Conservation (phyloP, 225 moss, liverwort and hornwort genomes). For the Ulota crispa region DNA sequence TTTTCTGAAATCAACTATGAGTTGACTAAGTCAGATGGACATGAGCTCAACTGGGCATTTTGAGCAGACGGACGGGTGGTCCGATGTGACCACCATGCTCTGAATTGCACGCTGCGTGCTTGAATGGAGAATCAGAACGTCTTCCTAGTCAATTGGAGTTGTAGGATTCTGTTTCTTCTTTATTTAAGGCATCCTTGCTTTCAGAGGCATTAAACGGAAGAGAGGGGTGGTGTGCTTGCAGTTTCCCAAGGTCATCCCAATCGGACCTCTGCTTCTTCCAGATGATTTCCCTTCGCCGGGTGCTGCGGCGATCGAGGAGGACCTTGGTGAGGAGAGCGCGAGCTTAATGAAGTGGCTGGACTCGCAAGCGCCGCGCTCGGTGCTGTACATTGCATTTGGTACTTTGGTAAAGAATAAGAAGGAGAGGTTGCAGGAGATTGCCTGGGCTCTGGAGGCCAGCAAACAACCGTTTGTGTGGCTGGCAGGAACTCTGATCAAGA, state of each 20-base stretch:
- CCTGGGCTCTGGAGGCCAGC: slow-evolving; percentile 17
- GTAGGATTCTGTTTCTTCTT: too few species aligned
- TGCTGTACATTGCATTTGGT: slow-evolving; percentile 36
- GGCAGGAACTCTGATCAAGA: neutral
- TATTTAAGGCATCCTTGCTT: too few species aligned
- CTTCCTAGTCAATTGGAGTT: too few species aligned
- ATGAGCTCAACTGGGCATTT: too few species aligned
- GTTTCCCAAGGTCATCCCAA: slow-evolving; percentile 30
- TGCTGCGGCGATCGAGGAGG: neutral
- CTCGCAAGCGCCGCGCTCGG: neutral
- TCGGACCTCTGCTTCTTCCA: slow-evolving; percentile 31
- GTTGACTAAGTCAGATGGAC: too few species aligned
- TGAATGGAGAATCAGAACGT: too few species aligned
- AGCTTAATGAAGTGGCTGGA: slow-evolving; percentile 33
- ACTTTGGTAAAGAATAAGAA: neutral
- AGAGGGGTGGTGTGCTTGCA: neutral
- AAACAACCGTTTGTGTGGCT: slow-evolving; percentile 29
- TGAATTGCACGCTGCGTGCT: too few species aligned
- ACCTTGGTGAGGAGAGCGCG: neutral
- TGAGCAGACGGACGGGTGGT: too few species aligned
- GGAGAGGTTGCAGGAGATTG: slow-evolving; percentile 15
- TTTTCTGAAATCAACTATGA: too few species aligned
- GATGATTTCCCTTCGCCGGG: neutral
- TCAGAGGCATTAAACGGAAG: too few species aligned
- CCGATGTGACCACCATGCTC: too few species aligned